phyloP scores from a whole-genome alignment of 352 stramenopile species.

The Elongisporangium undulatum region DNA sequence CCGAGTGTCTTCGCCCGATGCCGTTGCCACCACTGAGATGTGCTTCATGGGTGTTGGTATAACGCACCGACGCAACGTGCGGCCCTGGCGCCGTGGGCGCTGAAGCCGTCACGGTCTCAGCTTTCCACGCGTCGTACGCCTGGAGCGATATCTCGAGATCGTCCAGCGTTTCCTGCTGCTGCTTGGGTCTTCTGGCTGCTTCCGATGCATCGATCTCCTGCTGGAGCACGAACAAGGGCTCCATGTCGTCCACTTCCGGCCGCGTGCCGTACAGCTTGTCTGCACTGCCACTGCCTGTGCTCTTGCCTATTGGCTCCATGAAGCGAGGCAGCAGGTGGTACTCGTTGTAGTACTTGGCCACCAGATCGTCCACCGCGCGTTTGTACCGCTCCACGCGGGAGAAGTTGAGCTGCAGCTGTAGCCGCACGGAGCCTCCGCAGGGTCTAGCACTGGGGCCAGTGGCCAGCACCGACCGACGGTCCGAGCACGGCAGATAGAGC shows the following conservation, averaged over 20 bases:
- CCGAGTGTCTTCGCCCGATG: background rate
- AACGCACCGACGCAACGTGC: constrained; percentile 2
- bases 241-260: constrained; percentile 23
- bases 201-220: constrained; percentile 9
- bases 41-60: background rate
- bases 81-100: background rate
- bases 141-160: constrained; percentile 20
- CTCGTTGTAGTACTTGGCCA: constrained; percentile 47
- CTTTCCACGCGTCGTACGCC: constrained; percentile 9
- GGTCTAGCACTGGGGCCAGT: constrained; percentile 15
- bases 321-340: constrained; percentile 53
- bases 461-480: background rate
- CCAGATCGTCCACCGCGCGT: constrained; percentile 52
- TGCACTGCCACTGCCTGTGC: constrained; percentile 19
- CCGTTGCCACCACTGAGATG: background rate
- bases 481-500: constrained; percentile 17
- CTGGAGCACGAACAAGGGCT: constrained; percentile 3
- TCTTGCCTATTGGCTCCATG: constrained; percentile 32
- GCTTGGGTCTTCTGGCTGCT: constrained; percentile 5
- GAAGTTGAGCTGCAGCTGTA: constrained; percentile 63
- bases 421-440: constrained; percentile 34
- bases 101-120: background rate
- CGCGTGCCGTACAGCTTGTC: background rate
- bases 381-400: constrained; percentile 59
- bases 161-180: constrained; percentile 10